Evolutionary conservation across 495 filamentous ascomycete genomes (phyloP), one percentile per base, ranked within the genome.

Genomic region (Zalerion maritima): DNA sequence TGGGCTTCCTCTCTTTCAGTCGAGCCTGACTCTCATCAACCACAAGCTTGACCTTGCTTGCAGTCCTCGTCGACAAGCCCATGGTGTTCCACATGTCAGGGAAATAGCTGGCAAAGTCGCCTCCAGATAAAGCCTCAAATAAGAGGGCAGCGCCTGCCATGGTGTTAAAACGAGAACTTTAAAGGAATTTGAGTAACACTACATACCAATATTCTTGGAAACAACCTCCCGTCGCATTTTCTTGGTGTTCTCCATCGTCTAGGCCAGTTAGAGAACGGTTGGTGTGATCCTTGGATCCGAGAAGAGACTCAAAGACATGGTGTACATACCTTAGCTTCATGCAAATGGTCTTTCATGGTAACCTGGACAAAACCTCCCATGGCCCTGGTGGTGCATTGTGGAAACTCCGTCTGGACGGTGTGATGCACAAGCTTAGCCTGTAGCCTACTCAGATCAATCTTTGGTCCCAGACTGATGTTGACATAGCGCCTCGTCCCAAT

Each of bases 381-480:
- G 18, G 54, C 41, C 18, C 69, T 46, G 1, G 64, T 57, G 14
- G 57, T 55, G 22, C 75, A 50, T 3, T 52, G 46, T 0, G 79
- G 72, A 32, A 70, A 82, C 41, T 78, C 73, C 6, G 56, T 51
- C 7, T 67, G 64, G 19, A 85, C 55, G 3, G 82, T 47, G 35
- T 82, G 75, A 41, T 83, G 70, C 4, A 85, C 60, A 11, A 85
- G 60, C 10, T 69, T 58, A 36, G 72, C 73, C 36, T 86, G 72
- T 28, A 45, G 10, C n/a, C 27, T 57, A 66, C 42, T 38, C 5
- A 39, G 28, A n/a, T 21, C 34, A 7, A 17, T 31, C 18, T 28
- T 33, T 14, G 21, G 23, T 2, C 31, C 37, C 6, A 35, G 37
- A 14, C 31, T 24, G 16, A 39, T 29, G 10, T 30, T 29, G 18